Conservation (phyloP, 75 land plant species). For the Gnetum montanum region DNA sequence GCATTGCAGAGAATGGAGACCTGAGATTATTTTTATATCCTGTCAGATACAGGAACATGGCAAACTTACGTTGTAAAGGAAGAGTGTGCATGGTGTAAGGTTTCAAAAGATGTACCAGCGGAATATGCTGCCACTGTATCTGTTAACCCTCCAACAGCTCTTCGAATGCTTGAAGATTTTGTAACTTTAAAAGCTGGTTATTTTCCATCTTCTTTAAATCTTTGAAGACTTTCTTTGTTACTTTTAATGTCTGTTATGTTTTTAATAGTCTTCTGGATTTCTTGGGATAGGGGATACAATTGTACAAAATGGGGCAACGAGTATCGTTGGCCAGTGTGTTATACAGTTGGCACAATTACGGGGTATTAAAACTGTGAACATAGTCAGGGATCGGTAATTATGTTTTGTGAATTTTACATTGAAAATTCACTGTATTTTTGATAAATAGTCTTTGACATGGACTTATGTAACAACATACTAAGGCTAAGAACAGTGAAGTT, state of each 20-base stretch:
- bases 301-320: slow-evolving; percentile 99
- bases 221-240: background rate
- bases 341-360: slow-evolving; percentile 68
- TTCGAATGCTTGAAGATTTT: slow-evolving; percentile 85
- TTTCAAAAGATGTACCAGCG: slow-evolving; percentile 60
- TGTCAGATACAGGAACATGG: slow-evolving; percentile 92
- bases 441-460: too few relatives aligned
- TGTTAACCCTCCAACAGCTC: slow-evolving; percentile 86
- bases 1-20: background rate
- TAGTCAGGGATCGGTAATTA: slow-evolving; percentile 96
- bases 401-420: background rate
- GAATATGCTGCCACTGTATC: slow-evolving; percentile 84
- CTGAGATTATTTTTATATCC: background rate
- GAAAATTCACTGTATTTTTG: too few relatives aligned
- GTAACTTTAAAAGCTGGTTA: slow-evolving; percentile 58
- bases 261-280: slow-evolving; percentile 7
- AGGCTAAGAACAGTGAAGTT: too few relatives aligned
- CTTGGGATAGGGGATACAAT: slow-evolving; percentile 61
- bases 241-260: slow-evolving; percentile 2
- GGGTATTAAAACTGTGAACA: slow-evolving; percentile 64
- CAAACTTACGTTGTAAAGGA: slow-evolving; percentile 71
- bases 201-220: too few relatives aligned
- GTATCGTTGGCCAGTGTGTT: slow-evolving; percentile 95
- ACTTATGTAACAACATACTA: too few relatives aligned
- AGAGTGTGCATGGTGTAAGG: slow-evolving; percentile 77